Conservation (phyloP, 306 rosid genomes). For the Quercus engelmannii region DNA sequence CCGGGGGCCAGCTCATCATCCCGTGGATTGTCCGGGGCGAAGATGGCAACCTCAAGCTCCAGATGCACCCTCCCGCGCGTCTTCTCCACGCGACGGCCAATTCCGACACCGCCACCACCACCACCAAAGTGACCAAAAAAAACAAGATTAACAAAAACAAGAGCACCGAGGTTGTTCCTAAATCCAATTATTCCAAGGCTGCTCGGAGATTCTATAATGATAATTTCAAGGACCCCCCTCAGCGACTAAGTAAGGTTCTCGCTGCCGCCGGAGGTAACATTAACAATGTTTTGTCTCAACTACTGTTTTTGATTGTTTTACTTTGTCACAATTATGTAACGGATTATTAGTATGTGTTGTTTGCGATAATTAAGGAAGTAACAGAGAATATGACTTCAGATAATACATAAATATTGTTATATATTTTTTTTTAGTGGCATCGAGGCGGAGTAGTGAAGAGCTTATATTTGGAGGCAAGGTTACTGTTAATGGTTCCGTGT, state of each 20-base stretch:
- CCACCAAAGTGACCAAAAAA: constrained; percentile 9
- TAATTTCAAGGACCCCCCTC: constrained; percentile 52
- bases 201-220: constrained; percentile 79
- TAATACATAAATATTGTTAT: too few species aligned
- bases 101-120: constrained; percentile 35
- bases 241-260: constrained; percentile 89
- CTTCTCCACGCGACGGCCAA: constrained; percentile 45
- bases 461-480: constrained; percentile 85
- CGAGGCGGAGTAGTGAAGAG: constrained; percentile 82
- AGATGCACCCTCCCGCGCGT: constrained; percentile 56
- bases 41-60: constrained; percentile 72
- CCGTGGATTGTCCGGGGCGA: constrained; percentile 92
- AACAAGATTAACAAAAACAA: constrained; percentile 16
- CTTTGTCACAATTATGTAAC: background rate
- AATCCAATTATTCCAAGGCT: constrained; percentile 75
- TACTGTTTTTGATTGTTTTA: background rate
- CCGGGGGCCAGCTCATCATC: constrained; percentile 51
- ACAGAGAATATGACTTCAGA: too few species aligned
- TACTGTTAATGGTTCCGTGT: constrained; percentile 78
- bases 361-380: too few species aligned
- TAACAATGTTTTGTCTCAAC: background rate
- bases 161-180: constrained; percentile 16
- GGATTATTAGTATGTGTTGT: too few species aligned
- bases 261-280: constrained; percentile 85
- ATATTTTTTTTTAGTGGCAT: constrained; percentile 59